phyloP scores from a whole-genome alignment of 179 eudicot genomes.

The Sideroxylon spinosum region DNA sequence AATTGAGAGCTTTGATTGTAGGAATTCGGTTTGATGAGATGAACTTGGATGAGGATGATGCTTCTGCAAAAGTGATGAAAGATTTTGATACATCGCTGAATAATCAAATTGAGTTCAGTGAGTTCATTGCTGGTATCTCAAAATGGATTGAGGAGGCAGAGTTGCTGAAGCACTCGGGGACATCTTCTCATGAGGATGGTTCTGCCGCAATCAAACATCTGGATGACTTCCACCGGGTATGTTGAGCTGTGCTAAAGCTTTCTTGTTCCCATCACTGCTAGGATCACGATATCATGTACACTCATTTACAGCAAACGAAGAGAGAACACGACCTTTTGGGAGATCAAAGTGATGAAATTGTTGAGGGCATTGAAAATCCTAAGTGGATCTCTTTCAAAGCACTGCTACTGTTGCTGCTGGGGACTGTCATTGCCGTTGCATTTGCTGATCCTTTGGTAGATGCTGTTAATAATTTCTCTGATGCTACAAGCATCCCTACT shows the following conservation, averaged over 20 bases:
- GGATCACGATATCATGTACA: background rate
- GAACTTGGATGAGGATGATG: slow-evolving; percentile 29
- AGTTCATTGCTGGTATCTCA: slow-evolving; percentile 31
- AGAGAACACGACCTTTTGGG: slow-evolving; percentile 34
- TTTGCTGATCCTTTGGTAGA: slow-evolving; percentile 92
- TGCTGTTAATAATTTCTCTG: slow-evolving; percentile 72
- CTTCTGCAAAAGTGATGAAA: slow-evolving; percentile 30
- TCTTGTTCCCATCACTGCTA: background rate
- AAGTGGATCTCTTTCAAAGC: slow-evolving; percentile 41
- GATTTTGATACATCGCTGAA: slow-evolving; percentile 33
- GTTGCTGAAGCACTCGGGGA: slow-evolving; percentile 13
- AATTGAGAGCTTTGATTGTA: slow-evolving; percentile 32
- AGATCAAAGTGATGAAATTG: slow-evolving; percentile 47
- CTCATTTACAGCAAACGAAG: slow-evolving; percentile 31
- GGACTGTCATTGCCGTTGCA: slow-evolving; percentile 63
- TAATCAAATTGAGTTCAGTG: slow-evolving; percentile 19
- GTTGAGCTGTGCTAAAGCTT: background rate
- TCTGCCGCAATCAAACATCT: slow-evolving; percentile 39
- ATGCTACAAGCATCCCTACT: slow-evolving; percentile 74
- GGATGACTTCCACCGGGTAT: slow-evolving; percentile 43
- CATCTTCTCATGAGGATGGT: slow-evolving; percentile 16
- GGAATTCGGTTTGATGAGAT: slow-evolving; percentile 34
- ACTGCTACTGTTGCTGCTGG: slow-evolving; percentile 44
- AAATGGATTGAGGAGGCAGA: slow-evolving; percentile 36
- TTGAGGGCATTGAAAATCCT: slow-evolving; percentile 43